Percentiles rank a stretch among this genome's conserved stretches.
phyloP scores from a whole-genome alignment of 331 rosid genomes.

The Prunus yedoensis region DNA sequence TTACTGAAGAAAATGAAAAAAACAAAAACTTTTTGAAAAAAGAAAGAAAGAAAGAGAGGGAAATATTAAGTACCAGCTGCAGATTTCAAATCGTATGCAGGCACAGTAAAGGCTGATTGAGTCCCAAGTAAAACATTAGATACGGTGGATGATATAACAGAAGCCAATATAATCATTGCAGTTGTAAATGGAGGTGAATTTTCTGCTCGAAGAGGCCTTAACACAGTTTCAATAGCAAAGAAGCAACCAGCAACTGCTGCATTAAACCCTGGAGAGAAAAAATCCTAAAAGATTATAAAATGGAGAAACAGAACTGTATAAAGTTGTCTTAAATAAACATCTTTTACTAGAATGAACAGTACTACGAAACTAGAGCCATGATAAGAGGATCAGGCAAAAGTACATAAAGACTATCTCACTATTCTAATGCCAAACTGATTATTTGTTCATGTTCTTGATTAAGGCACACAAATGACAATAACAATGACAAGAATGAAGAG shows the following conservation, averaged over 20 bases:
- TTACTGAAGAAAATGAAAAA: not conserved
- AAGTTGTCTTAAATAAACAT: not conserved
- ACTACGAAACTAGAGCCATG: not conserved
- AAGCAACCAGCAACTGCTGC: constrained; percentile 99
- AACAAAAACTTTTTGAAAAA: not conserved
- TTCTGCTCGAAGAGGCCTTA: constrained; percentile 93
- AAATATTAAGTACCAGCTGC: constrained; percentile 76
- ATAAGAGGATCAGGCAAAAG: not conserved
- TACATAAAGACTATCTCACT: not conserved
- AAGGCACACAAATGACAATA: constrained; percentile 1
- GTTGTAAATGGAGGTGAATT: constrained; percentile 98
- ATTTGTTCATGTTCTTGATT: not conserved
- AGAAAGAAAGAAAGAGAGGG: constrained; percentile 9
- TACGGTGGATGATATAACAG: constrained; percentile 97
- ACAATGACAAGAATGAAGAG: not conserved
- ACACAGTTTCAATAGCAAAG: constrained; percentile 97
- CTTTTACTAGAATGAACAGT: not conserved
- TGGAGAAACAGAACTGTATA: not conserved
- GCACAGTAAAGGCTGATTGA: constrained; percentile 90
- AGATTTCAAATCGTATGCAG: constrained; percentile 88
- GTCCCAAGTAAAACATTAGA: constrained; percentile 87
- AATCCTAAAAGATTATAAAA: not conserved
- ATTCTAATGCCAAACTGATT: not conserved
- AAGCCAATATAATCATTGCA: constrained; percentile 99
- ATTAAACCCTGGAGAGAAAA: constrained; percentile 70